phyloP scores from a whole-genome alignment of 768 basidiomycete genomes.

The Macrocybe gigantea region DNA sequence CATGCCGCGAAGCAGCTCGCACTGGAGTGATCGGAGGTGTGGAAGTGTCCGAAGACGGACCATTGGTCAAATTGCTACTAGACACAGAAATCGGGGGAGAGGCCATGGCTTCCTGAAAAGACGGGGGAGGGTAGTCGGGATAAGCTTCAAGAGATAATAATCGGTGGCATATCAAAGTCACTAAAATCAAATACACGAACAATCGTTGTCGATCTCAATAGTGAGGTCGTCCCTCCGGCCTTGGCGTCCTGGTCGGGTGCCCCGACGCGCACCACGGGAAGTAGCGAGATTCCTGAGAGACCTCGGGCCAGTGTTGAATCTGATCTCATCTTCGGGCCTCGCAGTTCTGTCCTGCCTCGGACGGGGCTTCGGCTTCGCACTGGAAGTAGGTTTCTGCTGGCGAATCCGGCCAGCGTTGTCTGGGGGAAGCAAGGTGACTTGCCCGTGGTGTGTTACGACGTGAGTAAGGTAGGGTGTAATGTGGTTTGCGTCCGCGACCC shows the following conservation, averaged over 20 bases:
- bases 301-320: slow-evolving; percentile 38
- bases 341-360: slow-evolving; percentile 32
- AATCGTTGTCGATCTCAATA: slow-evolving; percentile 11
- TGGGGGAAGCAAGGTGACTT: slow-evolving; percentile 40
- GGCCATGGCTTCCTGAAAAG: slow-evolving; percentile 65
- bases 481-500: slow-evolving; percentile 13
- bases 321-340: slow-evolving; percentile 38
- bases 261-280: slow-evolving; percentile 21
- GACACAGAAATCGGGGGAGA: slow-evolving; percentile 3
- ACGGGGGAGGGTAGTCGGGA: slow-evolving; percentile 70
- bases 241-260: slow-evolving; percentile 11
- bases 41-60: slow-evolving; percentile 18
- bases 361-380: slow-evolving; percentile 33
- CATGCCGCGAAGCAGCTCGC: slow-evolving; percentile 4
- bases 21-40: too few relatives aligned
- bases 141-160: slow-evolving; percentile 24
- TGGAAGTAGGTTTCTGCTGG: slow-evolving; percentile 17
- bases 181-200: too few relatives aligned
- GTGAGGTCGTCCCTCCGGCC: slow-evolving; percentile 21
- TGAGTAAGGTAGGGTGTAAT: slow-evolving; percentile 57
- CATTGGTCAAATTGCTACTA: too few relatives aligned
- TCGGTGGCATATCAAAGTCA: background rate
- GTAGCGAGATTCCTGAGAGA: slow-evolving; percentile 16
- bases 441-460: slow-evolving; percentile 47
- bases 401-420: slow-evolving; percentile 47